Base-by-base conservation (phyloP, 139 green algal genomes). In the Asterochloris sp. region DNA sequence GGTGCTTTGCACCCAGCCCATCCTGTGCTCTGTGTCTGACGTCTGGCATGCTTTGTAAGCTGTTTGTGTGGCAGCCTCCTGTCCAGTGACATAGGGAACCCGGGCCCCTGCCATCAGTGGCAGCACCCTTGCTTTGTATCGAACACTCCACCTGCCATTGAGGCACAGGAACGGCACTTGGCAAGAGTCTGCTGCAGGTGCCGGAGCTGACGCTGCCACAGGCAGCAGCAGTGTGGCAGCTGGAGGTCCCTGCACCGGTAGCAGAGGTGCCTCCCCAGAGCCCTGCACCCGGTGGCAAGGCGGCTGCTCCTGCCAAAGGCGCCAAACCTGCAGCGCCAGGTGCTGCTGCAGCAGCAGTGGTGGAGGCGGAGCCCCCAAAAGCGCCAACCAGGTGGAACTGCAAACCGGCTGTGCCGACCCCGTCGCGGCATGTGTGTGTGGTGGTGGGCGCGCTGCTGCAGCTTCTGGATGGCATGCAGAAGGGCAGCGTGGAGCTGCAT, bases 401-500 rank as follows among this genome's bases (percentile, higher is more conserved):
- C 66, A 26, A 24, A 24, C 21, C 21, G 4, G 21, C 21, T 71
- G 66, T 24, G 66, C 66, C 21, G 1, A 71, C 21, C 15, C 13
- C 15, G 4, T 38, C 60, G 27, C 74, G 27, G 13, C 29, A 14
- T 23, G 74, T 64, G 27, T n/a, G 29, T n/a, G 14, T 66, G 9
- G 16, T 66, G 73, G 24, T 64, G 26, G 11, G 11, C n/a, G 1
- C 16, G 17, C 27, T 82, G 78, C 28, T 82, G 78, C 28, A 74
- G 10, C 27, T 82, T 26, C 62, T 74, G 78, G 78, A 38, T 13
- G 16, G 27, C 78, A 74, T 74, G 63, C 27, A 66, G 19, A n/a
- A 62, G 19, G 78, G 78, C 66, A 73, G 66, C 78, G 0, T 74
- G 63, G 61, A 82, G 61, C 28, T 74, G 14, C 78, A 74, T 74